These are phyloP conservation scores for Acacia confusa DNA, from an alignment of 306 rosid genomes.

Conservation along the genomic window DNA sequence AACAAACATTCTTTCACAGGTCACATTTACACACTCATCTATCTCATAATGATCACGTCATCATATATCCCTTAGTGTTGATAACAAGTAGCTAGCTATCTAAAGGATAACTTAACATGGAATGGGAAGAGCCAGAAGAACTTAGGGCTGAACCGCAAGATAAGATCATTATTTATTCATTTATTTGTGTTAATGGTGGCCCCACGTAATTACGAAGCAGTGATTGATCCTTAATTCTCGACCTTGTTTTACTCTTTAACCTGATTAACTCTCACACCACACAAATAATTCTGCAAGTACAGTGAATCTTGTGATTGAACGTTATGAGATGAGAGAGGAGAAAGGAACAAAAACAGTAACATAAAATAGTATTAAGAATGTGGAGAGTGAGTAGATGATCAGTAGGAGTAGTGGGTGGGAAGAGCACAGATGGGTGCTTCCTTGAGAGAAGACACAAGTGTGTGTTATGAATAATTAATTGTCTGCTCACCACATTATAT, in stretches of 20 bases:
- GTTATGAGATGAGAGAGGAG: neutral
- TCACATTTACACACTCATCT: neutral
- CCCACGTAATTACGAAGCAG: neutral
- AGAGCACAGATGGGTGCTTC: neutral
- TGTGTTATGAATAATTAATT: neutral
- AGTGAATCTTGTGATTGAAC: neutral
- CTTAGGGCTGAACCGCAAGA: neutral
- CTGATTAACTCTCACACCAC: neutral
- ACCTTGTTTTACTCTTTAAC: neutral
- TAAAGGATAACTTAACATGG: neutral
- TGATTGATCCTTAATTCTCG: neutral
- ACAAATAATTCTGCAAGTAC: neutral
- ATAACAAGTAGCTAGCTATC: neutral
- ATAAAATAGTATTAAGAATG: neutral
- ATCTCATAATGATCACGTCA: neutral
- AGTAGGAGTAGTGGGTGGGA: neutral
- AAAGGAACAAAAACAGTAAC: neutral
- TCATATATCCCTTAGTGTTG: neutral
- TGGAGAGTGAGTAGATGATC: constrained; percentile 2
- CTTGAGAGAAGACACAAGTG: neutral
- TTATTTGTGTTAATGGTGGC: neutral
- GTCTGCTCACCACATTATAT: neutral
- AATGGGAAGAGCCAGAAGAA: neutral
- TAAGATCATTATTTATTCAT: neutral
- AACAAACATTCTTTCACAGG: neutral